Evolutionary conservation across 1,139 yeast genomes (phyloP).

Genomic region (Geotrichum reessii): DNA sequence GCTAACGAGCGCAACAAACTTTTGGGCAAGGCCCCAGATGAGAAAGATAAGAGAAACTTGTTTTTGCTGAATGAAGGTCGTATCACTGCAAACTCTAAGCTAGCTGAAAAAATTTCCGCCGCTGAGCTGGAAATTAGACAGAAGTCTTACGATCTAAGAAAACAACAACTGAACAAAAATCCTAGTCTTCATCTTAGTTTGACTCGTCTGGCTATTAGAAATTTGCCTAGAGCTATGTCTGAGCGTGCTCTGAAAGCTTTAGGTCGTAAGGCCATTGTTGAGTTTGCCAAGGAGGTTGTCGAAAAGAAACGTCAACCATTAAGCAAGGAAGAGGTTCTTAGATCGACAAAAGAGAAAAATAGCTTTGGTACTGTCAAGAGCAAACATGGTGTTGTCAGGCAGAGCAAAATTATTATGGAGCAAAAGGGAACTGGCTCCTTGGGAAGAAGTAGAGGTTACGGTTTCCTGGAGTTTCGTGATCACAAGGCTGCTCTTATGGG

Average conservation of each 20-base stretch:
- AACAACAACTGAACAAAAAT: constrained; percentile 82
- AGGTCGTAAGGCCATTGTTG: constrained; percentile 91
- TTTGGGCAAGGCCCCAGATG: constrained; percentile 74
- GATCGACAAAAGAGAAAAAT: constrained; percentile 67
- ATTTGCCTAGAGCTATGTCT: constrained; percentile 87
- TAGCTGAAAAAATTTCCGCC: constrained; percentile 62
- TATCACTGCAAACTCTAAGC: constrained; percentile 70
- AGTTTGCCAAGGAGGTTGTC: constrained; percentile 89
- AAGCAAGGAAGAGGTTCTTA: constrained; percentile 77
- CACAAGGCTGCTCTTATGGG: constrained; percentile 95
- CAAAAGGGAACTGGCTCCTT: constrained; percentile 79
- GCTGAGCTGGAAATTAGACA: constrained; percentile 85
- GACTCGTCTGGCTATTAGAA: constrained; percentile 90
- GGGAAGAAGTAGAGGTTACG: constrained; percentile 95
- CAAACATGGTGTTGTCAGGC: constrained; percentile 84
- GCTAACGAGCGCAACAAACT: constrained; percentile 66
- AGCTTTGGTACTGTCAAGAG: constrained; percentile 51
- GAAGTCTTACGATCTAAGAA: constrained; percentile 78
- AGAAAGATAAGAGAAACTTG: constrained; percentile 76
- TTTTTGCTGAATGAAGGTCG: constrained; percentile 92
- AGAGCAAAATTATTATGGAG: constrained; percentile 88
- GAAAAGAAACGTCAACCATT: constrained; percentile 72
- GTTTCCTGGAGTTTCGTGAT: constrained; percentile 88
- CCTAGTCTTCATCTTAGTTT: constrained; percentile 85
- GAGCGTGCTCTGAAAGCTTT: constrained; percentile 83